phyloP scores from a whole-genome alignment of 768 basidiomycete genomes.

The Hortiboletus campestris region DNA sequence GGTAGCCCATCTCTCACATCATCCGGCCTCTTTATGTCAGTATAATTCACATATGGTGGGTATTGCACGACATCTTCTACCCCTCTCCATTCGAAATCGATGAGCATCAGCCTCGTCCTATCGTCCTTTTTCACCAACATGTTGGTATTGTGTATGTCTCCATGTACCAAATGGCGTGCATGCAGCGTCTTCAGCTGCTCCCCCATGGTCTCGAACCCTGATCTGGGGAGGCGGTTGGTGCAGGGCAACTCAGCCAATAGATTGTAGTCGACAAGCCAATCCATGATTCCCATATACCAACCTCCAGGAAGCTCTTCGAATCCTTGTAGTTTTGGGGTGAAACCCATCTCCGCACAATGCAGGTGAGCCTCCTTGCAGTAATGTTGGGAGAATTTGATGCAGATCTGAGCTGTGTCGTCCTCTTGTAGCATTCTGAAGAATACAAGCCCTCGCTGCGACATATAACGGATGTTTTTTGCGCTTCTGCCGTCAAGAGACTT shows the following conservation, averaged over 20 bases:
- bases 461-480: too few species aligned
- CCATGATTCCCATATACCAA: background rate
- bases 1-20: background rate
- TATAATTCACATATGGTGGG: background rate
- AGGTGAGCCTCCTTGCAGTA: conserved; percentile 30
- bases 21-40: background rate
- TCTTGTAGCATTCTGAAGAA: conserved; percentile 4
- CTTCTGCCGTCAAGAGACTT: too few species aligned
- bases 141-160: too few species aligned
- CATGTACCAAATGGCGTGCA: too few species aligned
- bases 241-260: background rate
- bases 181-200: too few species aligned
- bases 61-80: background rate
- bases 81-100: background rate
- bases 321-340: background rate
- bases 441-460: background rate
- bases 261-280: background rate
- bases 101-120: background rate
- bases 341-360: too few species aligned
- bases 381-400: conserved; percentile 28
- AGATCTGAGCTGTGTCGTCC: conserved; percentile 5
- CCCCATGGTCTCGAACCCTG: background rate
- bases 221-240: background rate
- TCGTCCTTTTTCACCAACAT: too few species aligned
- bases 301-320: background rate